Evolutionary conservation across 1,139 yeast genomes (phyloP).

Genomic region (Diutina mesorugosa): DNA sequence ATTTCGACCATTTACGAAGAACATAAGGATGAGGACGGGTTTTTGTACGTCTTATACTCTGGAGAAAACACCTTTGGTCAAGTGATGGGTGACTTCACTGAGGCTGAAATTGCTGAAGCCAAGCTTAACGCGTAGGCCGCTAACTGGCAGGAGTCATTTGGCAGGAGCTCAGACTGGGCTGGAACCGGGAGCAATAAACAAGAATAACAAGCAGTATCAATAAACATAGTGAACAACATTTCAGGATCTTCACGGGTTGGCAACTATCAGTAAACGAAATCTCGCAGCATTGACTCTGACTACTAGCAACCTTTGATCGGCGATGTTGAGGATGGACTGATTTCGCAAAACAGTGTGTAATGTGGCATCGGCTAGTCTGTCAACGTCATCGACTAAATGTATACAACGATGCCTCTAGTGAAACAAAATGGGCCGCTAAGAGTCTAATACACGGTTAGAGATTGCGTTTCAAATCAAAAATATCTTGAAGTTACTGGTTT

Average conservation of each 20-base stretch:
- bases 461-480: neutral
- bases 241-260: too few relatives aligned
- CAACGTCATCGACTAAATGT: neutral
- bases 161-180: neutral
- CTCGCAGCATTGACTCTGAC: too few relatives aligned
- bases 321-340: neutral
- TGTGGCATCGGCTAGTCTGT: neutral
- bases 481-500: too few relatives aligned
- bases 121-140: neutral
- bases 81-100: neutral
- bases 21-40: conserved; percentile 96
- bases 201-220: neutral
- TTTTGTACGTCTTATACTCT: conserved; percentile 82
- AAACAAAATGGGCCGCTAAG: neutral
- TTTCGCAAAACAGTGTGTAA: too few relatives aligned
- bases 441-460: neutral
- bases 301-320: neutral
- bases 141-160: neutral
- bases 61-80: conserved; percentile 75
- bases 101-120: conserved; percentile 1
- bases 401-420: neutral
- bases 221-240: neutral
- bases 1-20: conserved; percentile 92
- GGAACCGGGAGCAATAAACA: neutral
- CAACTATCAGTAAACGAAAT: too few relatives aligned